Evolutionary conservation across 2,329 filamentous ascomycete genomes (phyloP).

Genomic region (Fusarium sp.): DNA sequence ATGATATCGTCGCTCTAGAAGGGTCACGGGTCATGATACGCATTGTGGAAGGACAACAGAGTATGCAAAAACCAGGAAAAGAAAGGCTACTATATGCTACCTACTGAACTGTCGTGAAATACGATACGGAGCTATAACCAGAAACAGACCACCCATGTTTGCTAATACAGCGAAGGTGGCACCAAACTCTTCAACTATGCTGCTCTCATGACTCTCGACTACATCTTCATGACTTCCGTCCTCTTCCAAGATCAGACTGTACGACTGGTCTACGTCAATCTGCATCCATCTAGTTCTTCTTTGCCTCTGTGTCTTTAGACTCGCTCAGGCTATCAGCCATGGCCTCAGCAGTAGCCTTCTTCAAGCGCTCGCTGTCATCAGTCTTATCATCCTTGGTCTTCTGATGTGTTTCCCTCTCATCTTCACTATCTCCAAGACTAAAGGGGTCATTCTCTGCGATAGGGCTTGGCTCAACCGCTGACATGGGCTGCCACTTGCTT

Average conservation of each 20-base stretch:
- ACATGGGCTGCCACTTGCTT: slow-evolving; percentile 98
- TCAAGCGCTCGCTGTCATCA: slow-evolving; percentile 71
- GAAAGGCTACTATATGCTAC: slow-evolving; percentile 43
- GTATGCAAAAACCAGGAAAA: slow-evolving; percentile 17
- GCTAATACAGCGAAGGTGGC: slow-evolving; percentile 5
- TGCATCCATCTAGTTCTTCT: slow-evolving; percentile 49
- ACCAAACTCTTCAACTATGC: slow-evolving; percentile 18
- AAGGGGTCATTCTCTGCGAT: slow-evolving; percentile 95
- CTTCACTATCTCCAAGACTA: slow-evolving; percentile 94
- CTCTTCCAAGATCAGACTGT: not conserved
- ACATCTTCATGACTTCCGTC: not conserved
- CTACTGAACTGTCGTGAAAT: slow-evolving; percentile 27
- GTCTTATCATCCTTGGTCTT: slow-evolving; percentile 66
- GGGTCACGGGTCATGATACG: not conserved
- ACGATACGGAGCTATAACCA: slow-evolving; percentile 23
- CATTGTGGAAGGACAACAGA: slow-evolving; percentile 2
- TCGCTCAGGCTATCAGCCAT: slow-evolving; percentile 67
- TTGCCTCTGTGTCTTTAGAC: slow-evolving; percentile 49
- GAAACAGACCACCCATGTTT: slow-evolving; percentile 21
- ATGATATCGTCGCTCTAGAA: not conserved
- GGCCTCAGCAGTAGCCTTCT: slow-evolving; percentile 72
- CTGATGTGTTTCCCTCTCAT: slow-evolving; percentile 77
- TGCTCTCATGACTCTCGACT: slow-evolving; percentile 14
- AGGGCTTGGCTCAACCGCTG: slow-evolving; percentile 82
- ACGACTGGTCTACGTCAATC: not conserved